Percentiles rank a stretch among this genome's conserved stretches.
These are phyloP conservation scores for Coemansia biformis DNA, from an alignment of 192 early-diverging fungal species.

Conservation along the genomic window DNA sequence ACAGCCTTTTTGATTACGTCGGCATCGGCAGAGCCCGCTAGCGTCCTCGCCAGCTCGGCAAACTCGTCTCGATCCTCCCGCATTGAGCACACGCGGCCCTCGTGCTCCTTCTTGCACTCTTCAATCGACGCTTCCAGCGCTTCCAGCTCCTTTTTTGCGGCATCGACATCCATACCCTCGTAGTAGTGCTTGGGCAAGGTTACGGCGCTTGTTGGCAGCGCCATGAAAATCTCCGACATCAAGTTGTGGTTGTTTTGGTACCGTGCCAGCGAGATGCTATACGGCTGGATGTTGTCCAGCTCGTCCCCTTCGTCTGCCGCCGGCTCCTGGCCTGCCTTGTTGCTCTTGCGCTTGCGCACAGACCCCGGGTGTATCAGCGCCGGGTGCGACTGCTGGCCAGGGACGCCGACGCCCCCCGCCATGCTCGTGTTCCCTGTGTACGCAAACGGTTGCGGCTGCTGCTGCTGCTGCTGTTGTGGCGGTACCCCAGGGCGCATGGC, in stretches of 20 bases:
- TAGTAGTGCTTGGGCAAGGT: conserved; percentile 37
- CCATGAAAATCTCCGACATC: conserved; percentile 45
- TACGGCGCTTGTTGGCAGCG: conserved; percentile 40
- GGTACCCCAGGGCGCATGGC: conserved; percentile 12
- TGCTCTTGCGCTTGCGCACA: conserved; percentile 14
- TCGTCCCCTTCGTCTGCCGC: conserved; percentile 29
- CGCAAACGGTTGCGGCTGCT: conserved; percentile 25
- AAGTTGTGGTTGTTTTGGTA: conserved; percentile 48
- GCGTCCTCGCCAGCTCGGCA: conserved; percentile 13
- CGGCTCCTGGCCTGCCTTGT: conserved; percentile 3
- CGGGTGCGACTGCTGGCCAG: conserved; percentile 30
- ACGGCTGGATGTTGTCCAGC: conserved; percentile 31
- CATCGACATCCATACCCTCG: conserved; percentile 8
- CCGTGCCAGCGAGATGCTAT: conserved; percentile 26
- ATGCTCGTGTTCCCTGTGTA: conserved; percentile 27
- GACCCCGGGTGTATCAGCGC: conserved; percentile 26
- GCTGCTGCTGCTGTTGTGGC: conserved; percentile 14
- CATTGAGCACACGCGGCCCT: conserved; percentile 6
- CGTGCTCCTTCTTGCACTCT: conserved; percentile 22
- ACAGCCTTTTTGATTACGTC: conserved; percentile 19
- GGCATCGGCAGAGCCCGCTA: conserved; percentile 7
- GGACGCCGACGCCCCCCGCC: conserved; percentile 19
- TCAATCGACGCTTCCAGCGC: conserved; percentile 4
- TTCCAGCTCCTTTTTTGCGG: conserved; percentile 2
- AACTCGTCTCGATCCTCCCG: conserved; percentile 21